These are phyloP conservation scores for Didymella exigua DNA, from an alignment of 2,329 filamentous ascomycete genomes.

Conservation along the genomic window DNA sequence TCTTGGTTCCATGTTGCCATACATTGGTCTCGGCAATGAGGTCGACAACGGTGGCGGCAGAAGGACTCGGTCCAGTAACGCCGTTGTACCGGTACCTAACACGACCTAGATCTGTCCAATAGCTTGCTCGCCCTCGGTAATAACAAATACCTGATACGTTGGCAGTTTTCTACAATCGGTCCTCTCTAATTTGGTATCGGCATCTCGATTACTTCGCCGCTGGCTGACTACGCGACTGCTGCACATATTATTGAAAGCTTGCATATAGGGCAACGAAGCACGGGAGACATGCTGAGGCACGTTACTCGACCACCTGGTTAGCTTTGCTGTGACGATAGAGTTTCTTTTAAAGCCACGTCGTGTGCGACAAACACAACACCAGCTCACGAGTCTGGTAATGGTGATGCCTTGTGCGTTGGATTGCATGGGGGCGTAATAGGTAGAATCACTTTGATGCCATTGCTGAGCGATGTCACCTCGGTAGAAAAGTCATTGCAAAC, in stretches of 20 bases:
- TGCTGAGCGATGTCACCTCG: no score
- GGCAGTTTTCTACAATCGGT: not conserved
- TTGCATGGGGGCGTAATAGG: not conserved
- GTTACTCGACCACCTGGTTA: not conserved
- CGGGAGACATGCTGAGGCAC: not conserved
- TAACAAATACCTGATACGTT: not conserved
- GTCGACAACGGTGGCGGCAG: constrained; percentile 5
- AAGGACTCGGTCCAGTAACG: not conserved
- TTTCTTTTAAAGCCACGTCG: constrained; percentile 4
- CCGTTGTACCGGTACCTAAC: not conserved
- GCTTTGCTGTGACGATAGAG: not conserved
- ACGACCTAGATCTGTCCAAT: not conserved
- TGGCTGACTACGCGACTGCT: not conserved
- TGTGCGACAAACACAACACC: not conserved
- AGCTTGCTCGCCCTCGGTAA: not conserved
- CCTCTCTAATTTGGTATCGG: not conserved
- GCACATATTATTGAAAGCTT: constrained; percentile 1
- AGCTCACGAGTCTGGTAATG: not conserved
- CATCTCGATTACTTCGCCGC: not conserved
- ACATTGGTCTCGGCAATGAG: constrained; percentile 1
- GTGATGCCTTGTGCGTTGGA: not conserved
- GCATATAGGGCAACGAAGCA: not conserved
- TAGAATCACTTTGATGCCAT: no score
- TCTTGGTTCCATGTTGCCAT: not conserved
- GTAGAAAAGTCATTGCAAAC: no score